Evolutionary conservation across 164 flowering plant species (phyloP).

Genomic region (Warburgia ugandensis): DNA sequence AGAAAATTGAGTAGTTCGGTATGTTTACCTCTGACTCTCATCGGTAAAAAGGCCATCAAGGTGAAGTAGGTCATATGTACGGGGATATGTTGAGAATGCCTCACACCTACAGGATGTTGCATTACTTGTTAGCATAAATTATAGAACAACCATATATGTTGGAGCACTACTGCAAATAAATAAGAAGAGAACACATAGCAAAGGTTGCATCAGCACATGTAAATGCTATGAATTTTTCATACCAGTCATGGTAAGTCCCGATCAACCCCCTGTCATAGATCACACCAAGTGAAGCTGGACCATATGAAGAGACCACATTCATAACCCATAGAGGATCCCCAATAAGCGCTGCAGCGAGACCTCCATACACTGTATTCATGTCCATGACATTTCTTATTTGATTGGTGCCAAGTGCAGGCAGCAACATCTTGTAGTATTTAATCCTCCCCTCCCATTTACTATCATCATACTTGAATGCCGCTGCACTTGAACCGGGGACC

Average conservation of each 20-base stretch:
- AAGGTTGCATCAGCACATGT: not conserved
- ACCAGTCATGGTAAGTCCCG: slow-evolving; percentile 96
- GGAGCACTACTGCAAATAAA: too few species aligned
- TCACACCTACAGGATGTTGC: slow-evolving; percentile 64
- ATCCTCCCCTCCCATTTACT: slow-evolving; percentile 77
- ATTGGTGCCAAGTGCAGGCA: slow-evolving; percentile 71
- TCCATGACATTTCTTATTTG: slow-evolving; percentile 94
- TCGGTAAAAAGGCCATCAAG: slow-evolving; percentile 85
- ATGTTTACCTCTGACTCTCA: slow-evolving; percentile 84
- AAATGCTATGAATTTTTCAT: slow-evolving; percentile 9
- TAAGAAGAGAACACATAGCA: not conserved
- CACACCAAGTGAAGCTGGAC: slow-evolving; percentile 68
- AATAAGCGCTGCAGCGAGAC: slow-evolving; percentile 79
- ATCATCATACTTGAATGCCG: slow-evolving; percentile 76
- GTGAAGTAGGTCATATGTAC: slow-evolving; percentile 97
- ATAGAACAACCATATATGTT: not conserved
- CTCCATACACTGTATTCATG: slow-evolving; percentile 91
- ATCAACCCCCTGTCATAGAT: slow-evolving; percentile 89
- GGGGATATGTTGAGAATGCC: slow-evolving; percentile 96
- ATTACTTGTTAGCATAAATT: not conserved
- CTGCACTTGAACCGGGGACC: slow-evolving; percentile 64
- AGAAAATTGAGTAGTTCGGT: too few species aligned
- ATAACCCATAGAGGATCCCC: slow-evolving; percentile 92
- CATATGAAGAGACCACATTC: slow-evolving; percentile 94
- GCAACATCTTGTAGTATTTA: slow-evolving; percentile 82